Base-by-base conservation (phyloP, 768 basidiomycete genomes). In the Suillus subaureus region DNA sequence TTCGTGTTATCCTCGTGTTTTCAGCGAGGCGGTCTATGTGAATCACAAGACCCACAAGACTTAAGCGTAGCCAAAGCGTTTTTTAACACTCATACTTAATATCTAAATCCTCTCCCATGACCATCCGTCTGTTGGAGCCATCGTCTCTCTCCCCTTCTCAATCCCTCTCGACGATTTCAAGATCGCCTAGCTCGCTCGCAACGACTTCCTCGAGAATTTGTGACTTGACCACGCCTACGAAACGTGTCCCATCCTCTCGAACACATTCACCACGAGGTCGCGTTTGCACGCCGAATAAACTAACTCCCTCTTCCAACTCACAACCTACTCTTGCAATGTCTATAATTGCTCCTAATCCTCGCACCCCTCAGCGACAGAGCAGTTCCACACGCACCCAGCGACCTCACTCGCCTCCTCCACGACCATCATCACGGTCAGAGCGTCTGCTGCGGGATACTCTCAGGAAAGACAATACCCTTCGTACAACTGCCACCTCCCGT, bases 401-500 rank as follows among this genome's bases (percentile, higher is more conserved):
- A 13, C 40, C 71, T 26, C 64, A 62, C 58, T 70, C 74, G 26
- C 70, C 73, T 56, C 71, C 73, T 9, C 73, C 74, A 21, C 80
- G 82, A 58, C 80, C 85, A 0, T 77, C 85, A 0, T 84, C 83
- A 42, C 80, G 85, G 63, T 86, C 85, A 5, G 84, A 88, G 70
- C 80, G 81, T 12, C 81, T 89, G 55, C 79, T 89, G 58, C 79
- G 87, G 61, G 82, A 87, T 67, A 82, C 87, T 12, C 81, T 89
- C 62, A 79, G 84, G 56, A 87, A 80, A 69, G 84, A 78, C 75
- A 79, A 68, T 71, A 78, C 72, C 75, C 83, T 70, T 73, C 80
- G 66, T 73, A 77, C 68, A 54, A 66, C 61, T 67, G 69, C 47
- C 70, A 74, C 64, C 42, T 67, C 60, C 55, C 61, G 23, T 62